phyloP scores from a whole-genome alignment of 805 yeast species.

The Priceomyces carsonii region DNA sequence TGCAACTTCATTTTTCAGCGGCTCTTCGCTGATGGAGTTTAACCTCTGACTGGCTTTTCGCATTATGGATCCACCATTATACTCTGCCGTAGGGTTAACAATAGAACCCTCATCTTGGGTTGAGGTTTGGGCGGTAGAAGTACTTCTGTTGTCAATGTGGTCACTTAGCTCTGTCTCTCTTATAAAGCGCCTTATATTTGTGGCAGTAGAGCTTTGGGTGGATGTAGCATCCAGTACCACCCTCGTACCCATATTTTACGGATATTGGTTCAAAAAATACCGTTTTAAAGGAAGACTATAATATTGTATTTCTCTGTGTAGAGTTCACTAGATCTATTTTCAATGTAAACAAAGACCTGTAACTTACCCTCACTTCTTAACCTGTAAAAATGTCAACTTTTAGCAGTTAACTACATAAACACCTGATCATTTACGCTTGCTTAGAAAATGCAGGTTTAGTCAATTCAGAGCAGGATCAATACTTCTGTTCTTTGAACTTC shows the following conservation, averaged over 20 bases:
- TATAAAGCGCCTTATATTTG: slow-evolving; percentile 26
- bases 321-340: too few relatives aligned
- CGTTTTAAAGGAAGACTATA: too few relatives aligned
- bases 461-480: too few relatives aligned
- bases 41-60: background rate
- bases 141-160: slow-evolving; percentile 8
- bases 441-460: background rate
- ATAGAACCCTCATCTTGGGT: slow-evolving; percentile 1
- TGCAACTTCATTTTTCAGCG: background rate
- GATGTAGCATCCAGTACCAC: slow-evolving; percentile 20
- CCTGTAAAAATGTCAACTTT: background rate
- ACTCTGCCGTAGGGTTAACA: background rate
- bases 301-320: too few relatives aligned
- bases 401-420: background rate
- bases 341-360: too few relatives aligned
- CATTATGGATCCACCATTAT: background rate
- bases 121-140: slow-evolving; percentile 18
- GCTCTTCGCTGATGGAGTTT: slow-evolving; percentile 6
- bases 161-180: slow-evolving; percentile 29
- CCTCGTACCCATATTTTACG: slow-evolving; percentile 9
- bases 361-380: background rate
- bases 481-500: too few relatives aligned
- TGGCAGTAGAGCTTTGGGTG: slow-evolving; percentile 22
- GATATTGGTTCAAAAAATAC: too few relatives aligned
- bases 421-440: background rate